Evolutionary conservation across 148 eudicot genomes (phyloP).

Genomic region (Nepenthes gracilis): DNA sequence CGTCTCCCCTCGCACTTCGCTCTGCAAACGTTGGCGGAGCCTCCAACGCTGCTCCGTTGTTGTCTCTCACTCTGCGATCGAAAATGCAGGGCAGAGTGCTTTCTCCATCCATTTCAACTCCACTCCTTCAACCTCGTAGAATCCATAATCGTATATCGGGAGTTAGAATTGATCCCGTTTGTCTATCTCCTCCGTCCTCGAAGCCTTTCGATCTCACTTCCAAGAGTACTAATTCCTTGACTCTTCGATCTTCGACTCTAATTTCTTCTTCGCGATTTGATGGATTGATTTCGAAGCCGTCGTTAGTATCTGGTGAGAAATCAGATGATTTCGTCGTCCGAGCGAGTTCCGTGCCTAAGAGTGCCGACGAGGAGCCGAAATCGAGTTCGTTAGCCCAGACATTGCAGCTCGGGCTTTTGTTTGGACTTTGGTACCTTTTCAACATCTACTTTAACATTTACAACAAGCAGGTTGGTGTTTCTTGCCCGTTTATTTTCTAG

Average conservation of each 20-base stretch:
- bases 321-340: conserved; percentile 22
- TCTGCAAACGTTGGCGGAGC: too few species aligned
- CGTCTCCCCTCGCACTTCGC: too few species aligned
- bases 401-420: conserved; percentile 53
- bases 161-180: too few species aligned
- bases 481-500: not conserved
- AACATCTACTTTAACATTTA: conserved; percentile 86
- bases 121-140: too few species aligned
- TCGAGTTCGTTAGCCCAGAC: conserved; percentile 21
- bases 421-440: conserved; percentile 69
- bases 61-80: too few species aligned
- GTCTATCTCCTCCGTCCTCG: conserved; percentile 4
- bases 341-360: conserved; percentile 47
- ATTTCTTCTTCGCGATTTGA: conserved; percentile 9
- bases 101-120: too few species aligned
- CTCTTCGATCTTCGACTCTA: conserved; percentile 9
- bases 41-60: too few species aligned
- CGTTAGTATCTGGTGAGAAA: conserved; percentile 17
- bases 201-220: conserved; percentile 3
- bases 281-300: conserved; percentile 28
- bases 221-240: not conserved
- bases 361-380: conserved; percentile 31
- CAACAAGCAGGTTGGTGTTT: conserved; percentile 60
- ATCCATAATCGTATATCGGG: too few species aligned
- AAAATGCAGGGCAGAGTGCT: too few species aligned